These are phyloP conservation scores for Tuber umbilicatum DNA, from an alignment of 495 filamentous ascomycete genomes.

Conservation along the genomic window DNA sequence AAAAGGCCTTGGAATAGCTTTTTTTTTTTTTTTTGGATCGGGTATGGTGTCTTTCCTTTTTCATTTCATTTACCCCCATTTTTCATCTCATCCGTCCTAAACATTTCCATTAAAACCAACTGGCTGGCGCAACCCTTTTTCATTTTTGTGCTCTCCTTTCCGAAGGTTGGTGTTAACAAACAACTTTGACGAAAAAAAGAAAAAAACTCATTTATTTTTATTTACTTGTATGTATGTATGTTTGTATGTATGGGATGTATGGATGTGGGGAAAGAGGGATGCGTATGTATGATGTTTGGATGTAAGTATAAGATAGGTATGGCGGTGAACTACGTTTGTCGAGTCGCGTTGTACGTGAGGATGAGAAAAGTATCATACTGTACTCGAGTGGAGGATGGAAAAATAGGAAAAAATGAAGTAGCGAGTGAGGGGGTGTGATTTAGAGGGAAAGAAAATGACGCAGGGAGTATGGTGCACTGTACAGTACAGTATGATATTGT, in stretches of 20 bases:
- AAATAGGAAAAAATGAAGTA: background rate
- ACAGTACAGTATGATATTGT: too few relatives aligned
- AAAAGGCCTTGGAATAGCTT: background rate
- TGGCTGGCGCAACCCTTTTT: background rate
- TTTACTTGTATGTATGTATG: background rate
- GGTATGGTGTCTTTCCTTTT: background rate
- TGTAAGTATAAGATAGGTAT: background rate
- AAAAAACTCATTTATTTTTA: background rate
- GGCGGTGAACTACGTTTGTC: background rate
- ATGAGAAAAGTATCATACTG: background rate
- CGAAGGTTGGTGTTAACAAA: conserved; percentile 5
- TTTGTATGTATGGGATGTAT: background rate
- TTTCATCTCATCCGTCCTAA: background rate
- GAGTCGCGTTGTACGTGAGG: background rate
- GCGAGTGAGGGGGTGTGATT: conserved; percentile 2
- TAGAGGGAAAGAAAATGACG: background rate
- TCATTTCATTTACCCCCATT: background rate
- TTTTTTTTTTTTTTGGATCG: background rate
- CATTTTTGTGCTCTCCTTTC: conserved; percentile 9
- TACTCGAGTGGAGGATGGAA: background rate
- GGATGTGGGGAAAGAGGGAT: background rate
- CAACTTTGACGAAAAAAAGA: background rate
- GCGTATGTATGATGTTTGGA: background rate
- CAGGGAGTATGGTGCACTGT: background rate
- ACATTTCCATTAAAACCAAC: conserved; percentile 6